These are phyloP conservation scores for Halenospora varia DNA, from an alignment of 495 filamentous ascomycete species.

Conservation along the genomic window DNA sequence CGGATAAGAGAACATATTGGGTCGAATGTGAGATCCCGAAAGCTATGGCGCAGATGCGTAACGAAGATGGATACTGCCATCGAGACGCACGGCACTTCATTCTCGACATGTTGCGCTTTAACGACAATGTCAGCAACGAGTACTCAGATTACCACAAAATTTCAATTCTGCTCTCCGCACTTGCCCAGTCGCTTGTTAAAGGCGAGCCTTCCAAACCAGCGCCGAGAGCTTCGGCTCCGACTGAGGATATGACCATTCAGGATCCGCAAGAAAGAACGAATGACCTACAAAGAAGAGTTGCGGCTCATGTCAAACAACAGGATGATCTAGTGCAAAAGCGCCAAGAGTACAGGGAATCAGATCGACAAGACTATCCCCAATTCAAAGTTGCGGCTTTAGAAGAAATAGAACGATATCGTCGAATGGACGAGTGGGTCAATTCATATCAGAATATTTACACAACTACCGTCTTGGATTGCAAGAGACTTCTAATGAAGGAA, in stretches of 20 bases:
- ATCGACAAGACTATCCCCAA: constrained; percentile 38
- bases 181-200: constrained; percentile 68
- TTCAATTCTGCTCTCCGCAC: constrained; percentile 70
- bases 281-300: no score
- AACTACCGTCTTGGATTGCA: constrained; percentile 73
- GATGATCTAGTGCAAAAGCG: no score
- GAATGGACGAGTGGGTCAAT: constrained; percentile 90
- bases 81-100: constrained; percentile 72
- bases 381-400: constrained; percentile 69
- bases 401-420: constrained; percentile 83
- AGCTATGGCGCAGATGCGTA: constrained; percentile 73
- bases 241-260: constrained; percentile 34
- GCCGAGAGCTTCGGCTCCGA: constrained; percentile 27
- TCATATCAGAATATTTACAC: constrained; percentile 93
- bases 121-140: constrained; percentile 85
- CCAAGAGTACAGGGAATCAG: no score
- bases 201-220: not conserved
- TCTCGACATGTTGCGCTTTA: constrained; percentile 82
- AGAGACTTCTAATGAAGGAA: constrained; percentile 67
- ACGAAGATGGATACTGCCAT: constrained; percentile 72
- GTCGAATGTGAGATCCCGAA: constrained; percentile 77
- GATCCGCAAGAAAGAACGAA: constrained; percentile 47
- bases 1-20: constrained; percentile 73
- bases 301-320: no score
- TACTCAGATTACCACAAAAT: constrained; percentile 88